Base-by-base conservation (phyloP, 345 rosid genomes). In the Euphorbia lathyris region DNA sequence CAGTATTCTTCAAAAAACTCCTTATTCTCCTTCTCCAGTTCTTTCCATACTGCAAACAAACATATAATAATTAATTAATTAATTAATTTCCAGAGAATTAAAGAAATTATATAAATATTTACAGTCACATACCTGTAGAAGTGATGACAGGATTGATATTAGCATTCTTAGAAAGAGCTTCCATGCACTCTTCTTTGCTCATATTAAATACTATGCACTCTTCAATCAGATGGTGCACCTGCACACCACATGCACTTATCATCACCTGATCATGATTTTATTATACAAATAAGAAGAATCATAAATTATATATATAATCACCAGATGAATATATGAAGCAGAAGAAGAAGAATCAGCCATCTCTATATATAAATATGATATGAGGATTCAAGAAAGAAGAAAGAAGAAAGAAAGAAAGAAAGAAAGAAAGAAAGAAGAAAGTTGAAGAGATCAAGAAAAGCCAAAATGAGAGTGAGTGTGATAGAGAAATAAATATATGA, bases 191-290 rank as follows among this genome's bases (percentile, higher is more conserved):
- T 79, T 93, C 96, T 82, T 77, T 93, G 74, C 75, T 82, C 98
- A 93, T 83, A 82, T 87, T 88, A 83, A 91, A 89, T 25, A 91
- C n/a, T 16, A 93, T 77, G 64, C 98, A 93, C 78, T 91, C 89
- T 77, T 93, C 98, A 67, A 93, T 93, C 43, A 93, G 86, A 81
- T 79, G 96, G 71, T 93, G 98, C 73, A 93, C 98, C 98, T 93
- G 75, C 77, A 68, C 40, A 19, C 4, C 73, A 93, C 98, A 97
- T 93, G 75, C 77, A 68, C 40, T 20, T 9, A 55, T 30, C 7
- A 43, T 43, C 56, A 47, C 48, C 30, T 48, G 29, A 65, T 20
- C 23, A 65, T 29, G 9, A 43, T 45, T 9, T 1, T 5, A 40
- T 40, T 4, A 40, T 40, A 40, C 43, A 40, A 40, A 45, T 45